A percentile compares a stretch with the other conserved stretches of the same genome.
Evolutionary conservation across 495 filamentous ascomycete species (phyloP).

Genomic region (Symbiotaphrina buchneri): DNA sequence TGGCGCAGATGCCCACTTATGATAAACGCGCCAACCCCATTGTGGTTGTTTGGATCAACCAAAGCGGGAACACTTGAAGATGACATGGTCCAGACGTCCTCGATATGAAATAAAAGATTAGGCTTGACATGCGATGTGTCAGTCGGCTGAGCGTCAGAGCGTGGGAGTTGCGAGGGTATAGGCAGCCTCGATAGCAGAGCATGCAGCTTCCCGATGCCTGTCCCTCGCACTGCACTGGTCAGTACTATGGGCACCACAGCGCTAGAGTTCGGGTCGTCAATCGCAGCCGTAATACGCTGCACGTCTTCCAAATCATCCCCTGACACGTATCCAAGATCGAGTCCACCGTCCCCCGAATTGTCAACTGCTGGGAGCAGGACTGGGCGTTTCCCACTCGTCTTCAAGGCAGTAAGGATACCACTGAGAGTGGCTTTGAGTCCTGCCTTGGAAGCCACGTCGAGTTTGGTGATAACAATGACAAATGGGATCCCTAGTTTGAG

Average conservation of each 20-base stretch:
- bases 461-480: constrained; percentile 69
- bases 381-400: constrained; percentile 49
- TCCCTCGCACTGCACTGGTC: constrained; percentile 69
- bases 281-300: constrained; percentile 11
- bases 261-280: not conserved
- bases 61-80: constrained; percentile 17
- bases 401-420: constrained; percentile 55
- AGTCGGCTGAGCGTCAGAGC: constrained; percentile 16
- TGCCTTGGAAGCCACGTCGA: constrained; percentile 58
- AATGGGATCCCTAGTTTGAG: constrained; percentile 53
- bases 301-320: constrained; percentile 20
- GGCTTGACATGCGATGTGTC: too few relatives aligned
- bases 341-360: constrained; percentile 20
- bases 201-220: constrained; percentile 61
- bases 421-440: constrained; percentile 44
- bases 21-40: constrained; percentile 33
- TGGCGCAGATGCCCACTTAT: constrained; percentile 66
- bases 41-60: constrained; percentile 2
- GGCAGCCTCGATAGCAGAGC: constrained; percentile 61
- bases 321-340: constrained; percentile 24
- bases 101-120: constrained; percentile 55
- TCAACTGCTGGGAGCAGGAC: constrained; percentile 31
- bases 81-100: constrained; percentile 53
- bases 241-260: constrained; percentile 57
- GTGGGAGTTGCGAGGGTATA: constrained; percentile 30